Base-by-base conservation (phyloP, 2,329 filamentous ascomycete genomes). In the Sordariomycetes sp. region DNA sequence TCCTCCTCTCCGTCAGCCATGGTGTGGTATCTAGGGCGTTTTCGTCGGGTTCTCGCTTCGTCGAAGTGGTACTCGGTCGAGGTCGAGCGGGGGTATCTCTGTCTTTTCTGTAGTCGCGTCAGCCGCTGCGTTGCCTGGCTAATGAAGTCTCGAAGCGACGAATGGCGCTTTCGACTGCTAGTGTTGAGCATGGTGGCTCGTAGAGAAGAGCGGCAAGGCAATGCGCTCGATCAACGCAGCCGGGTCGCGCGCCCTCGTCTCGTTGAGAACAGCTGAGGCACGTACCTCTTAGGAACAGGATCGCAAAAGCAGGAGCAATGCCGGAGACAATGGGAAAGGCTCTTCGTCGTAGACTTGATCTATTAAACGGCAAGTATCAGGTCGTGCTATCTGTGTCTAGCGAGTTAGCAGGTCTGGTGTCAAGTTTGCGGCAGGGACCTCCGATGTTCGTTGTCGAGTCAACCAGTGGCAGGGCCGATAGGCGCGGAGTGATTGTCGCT, bases 1-100 rank as follows among this genome's bases (percentile, higher is more conserved):
- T 94, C 86, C 53, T 88, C 84, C 58, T 90, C 84, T 55, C 72
- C 64, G 45, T 93, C 86, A 38, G 82, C 84, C 86, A 93, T 93
- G 44, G 42, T 51, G 29, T 23, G 26, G 18, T 21, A 6, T 30
- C 11, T 14, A 16, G 11, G 4, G 42, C 42, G 39, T 42, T 29
- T 35, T 33, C 21, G 20, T 35, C 21, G 30, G 14, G 21, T 11
- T 8, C 15, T 10, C 9, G 10, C 6, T 16, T 18, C 4, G n/a
- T 41, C 36, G 34, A 42, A 39, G 8, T 39, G 27, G 41, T 41
- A 42, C 15, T 43, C 36, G 17, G 37, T 35, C 20, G 38, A 40
- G 34, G 35, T 46, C 19, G 45, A 46, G 32, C 37, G 30, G 10
- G 42, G 21, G 25, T 36, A 28, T 25, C 32, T 21, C 5, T 29